Base-by-base conservation (phyloP, 2,329 filamentous ascomycete genomes). In the Colletotrichum acutatum region DNA sequence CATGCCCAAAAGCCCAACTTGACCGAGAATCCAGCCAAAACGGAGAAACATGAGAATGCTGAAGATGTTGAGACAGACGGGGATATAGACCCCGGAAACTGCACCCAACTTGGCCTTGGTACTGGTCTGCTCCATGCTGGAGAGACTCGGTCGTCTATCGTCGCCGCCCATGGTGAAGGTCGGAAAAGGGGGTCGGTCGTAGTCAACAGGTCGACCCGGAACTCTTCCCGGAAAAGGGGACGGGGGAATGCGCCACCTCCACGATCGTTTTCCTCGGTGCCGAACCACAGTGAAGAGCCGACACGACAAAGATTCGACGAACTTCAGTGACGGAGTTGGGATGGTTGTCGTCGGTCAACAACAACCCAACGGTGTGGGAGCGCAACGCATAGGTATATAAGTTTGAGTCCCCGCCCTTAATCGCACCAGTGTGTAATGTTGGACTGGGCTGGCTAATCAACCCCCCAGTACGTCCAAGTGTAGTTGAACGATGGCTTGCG, bases 31-130 rank as follows among this genome's bases (percentile, higher is more conserved):
- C 77, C 95, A 91, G 26, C 95, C 94, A 81, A 97, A 97, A 26
- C 95, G 90, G 77, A 97, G 86, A 83, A 97, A 97, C 94, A 97
- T 97, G 74, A 97, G 88, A 82, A 97, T 97, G 77, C 94, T 96
- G 76, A 97, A 84, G 54, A 97, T 95, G 81, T 97, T 97, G 76
- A 97, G 86, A 74, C 92, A 95, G n/a, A 95, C 95, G 1, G 95
- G 95, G 19, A 97, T 93, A 80, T 95, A 97, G 60, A 97, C 93
- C 8, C 93, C 93, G 4, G 91, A 94, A 76, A 95, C 90, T 9
- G 91, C 92, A 49, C 93, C 93, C 70, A 97, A 86, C 83, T 97
- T 97, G 76, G 88, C 79, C 74, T 81, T 82, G 77, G 83, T 85
- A 71, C 75, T 80, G 37, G 76, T 42, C 28, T 66, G 77, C 32